Evolutionary conservation across 2,329 filamentous ascomycete genomes (phyloP), one percentile per base, ranked within the genome.

Genomic region (Verticillium nonalfalfae): DNA sequence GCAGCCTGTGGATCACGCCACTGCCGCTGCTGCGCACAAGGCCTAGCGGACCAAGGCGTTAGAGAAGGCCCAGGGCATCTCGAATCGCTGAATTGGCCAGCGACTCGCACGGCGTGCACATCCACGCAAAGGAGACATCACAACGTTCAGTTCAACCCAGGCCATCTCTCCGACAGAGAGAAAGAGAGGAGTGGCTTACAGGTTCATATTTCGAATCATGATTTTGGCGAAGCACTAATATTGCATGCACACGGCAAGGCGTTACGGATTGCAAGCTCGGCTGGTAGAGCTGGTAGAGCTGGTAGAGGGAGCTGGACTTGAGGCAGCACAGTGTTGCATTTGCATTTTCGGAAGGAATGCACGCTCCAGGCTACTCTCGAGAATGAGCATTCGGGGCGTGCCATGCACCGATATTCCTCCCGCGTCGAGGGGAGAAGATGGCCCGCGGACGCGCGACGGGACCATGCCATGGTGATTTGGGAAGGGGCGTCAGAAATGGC

Each of bases 41-140:
- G 58, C 21, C 14, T 35, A 59, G 33, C 26, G 70, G 26, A 65
- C 68, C 3, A 66, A 67, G 39, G 69, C 71, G 54, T 54, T 63
- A 52, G 63, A 33, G 34, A 68, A 69, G 13, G 60, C 62, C 18
- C 61, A 67, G 56, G 63, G 66, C 5, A 5, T 21, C n/a, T 7
- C 40, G 15, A 45, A 21, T 3, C 9, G 9, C 40, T 10, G 18
- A 21, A 5, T n/a, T 18, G 10, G 45, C 7, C 15, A n/a, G 7
- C 45, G 18, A 50, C n/a, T 50, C n/a, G 45, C 45, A 21, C 7
- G n/a, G 21, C 18, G 11, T 21, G 7, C 45, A 13, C 6, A 40
- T 40, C 39, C 39, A 40, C 14, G 2, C 15, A 14, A 5, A 13
- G 13, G 39, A 40, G 39, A n/a, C 39, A n/a, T n/a, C 4, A 40